Conservation (phyloP, 140 eudicot genomes). For the Ambrosia hybrid region DNA sequence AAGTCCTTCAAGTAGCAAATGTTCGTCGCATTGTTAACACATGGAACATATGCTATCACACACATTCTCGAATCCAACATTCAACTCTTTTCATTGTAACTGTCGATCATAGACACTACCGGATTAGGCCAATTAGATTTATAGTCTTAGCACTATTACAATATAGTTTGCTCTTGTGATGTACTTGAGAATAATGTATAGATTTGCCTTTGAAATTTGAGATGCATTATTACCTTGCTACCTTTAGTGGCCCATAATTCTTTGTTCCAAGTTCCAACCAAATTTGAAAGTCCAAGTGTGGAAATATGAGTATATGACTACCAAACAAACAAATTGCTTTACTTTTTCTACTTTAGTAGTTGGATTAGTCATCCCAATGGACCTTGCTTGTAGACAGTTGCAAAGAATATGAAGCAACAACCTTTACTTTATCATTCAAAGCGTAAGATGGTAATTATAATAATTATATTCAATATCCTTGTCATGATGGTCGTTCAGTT, state of each 20-base stretch:
- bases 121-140: not conserved
- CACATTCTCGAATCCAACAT: conserved; percentile 9
- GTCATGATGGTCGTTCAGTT: not conserved
- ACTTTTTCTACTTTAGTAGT: conserved; percentile 36
- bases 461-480: not conserved
- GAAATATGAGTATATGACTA: conserved; percentile 42
- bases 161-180: conserved; percentile 8
- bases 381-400: conserved; percentile 58
- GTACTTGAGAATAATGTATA: conserved; percentile 2
- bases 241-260: conserved; percentile 18
- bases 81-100: not conserved
- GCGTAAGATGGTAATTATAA: conserved; percentile 2
- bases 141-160: too few species aligned
- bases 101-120: not conserved
- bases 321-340: conserved; percentile 23
- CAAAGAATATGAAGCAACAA: conserved; percentile 50
- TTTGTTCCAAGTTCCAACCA: conserved; percentile 25
- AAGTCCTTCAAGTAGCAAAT: not conserved
- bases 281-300: conserved; percentile 19
- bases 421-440: conserved; percentile 25
- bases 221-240: not conserved
- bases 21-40: not conserved
- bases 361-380: conserved; percentile 26
- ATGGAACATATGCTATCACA: not conserved
- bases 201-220: conserved; percentile 12